Evolutionary conservation across 306 rosid genomes (phyloP), one percentile per base, ranked within the genome.

Genomic region (Acacia melanoxylon): DNA sequence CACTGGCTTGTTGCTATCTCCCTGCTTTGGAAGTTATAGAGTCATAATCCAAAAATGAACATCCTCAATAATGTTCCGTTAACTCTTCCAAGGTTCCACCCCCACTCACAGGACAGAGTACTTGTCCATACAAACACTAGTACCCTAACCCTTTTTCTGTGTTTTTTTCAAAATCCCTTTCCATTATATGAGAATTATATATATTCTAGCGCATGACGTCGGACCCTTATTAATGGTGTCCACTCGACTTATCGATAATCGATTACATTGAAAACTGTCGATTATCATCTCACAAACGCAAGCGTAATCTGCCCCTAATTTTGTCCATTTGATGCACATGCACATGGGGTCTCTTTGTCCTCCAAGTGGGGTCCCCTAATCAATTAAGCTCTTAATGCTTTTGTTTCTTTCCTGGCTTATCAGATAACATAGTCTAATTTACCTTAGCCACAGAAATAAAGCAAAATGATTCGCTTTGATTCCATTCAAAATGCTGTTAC

Each of bases 241-340:
- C 70, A 86, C 45, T 33, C 33, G 66, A 74, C 73, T 79, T 29
- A 41, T 68, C 54, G 74, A 76, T 76, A 72, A 49, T 79, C 78
- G 72, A 75, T 49, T 77, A 78, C 51, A 75, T 68, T 59, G 48
- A 44, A 44, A 79, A 79, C 66, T 40, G 22, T 45, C 48, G 72
- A 65, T 71, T 8, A 71, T 10, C 48, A 20, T 78, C 75, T 51
- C 31, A 54, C 61, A 81, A 78, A 79, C 45, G 80, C 78, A 74
- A 63, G 68, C 85, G 67, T 79, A 77, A 82, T 77, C 77, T 22
- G 9, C 73, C 67, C 66, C 83, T 71, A 73, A 59, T 62, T 80
- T 79, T 85, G 86, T 74, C 74, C 81, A 76, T 59, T 82, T 79
- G 86, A 49, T 56, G 86, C 86, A 82, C 90, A 80, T 85, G 90